phyloP scores from a whole-genome alignment of 768 basidiomycete species.

The Tephrocybe sp. region DNA sequence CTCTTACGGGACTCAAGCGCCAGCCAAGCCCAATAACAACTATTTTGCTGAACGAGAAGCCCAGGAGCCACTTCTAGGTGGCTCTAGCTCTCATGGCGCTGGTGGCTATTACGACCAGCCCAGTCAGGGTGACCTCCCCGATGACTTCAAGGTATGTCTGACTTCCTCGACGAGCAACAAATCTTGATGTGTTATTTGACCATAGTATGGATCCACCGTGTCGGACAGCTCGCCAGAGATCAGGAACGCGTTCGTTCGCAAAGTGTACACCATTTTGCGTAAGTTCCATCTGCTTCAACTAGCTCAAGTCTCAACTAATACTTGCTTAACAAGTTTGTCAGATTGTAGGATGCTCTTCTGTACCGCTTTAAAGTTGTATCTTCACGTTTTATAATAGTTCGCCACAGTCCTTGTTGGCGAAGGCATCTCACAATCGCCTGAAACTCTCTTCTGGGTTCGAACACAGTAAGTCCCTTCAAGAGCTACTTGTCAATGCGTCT shows the following conservation, averaged over 20 bases:
- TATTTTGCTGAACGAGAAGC: slow-evolving; percentile 32
- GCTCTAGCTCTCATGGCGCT: slow-evolving; percentile 43
- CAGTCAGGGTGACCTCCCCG: slow-evolving; percentile 71
- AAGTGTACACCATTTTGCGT: slow-evolving; percentile 91
- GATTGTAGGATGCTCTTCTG: slow-evolving; percentile 53
- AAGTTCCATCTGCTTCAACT: slow-evolving; percentile 31
- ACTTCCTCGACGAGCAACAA: not conserved
- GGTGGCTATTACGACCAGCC: slow-evolving; percentile 77
- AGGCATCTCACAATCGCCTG: slow-evolving; percentile 59
- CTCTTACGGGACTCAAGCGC: slow-evolving; percentile 49
- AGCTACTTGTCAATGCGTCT: not conserved
- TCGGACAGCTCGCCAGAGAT: slow-evolving; percentile 78
- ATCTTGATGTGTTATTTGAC: not conserved
- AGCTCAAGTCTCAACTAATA: slow-evolving; percentile 1
- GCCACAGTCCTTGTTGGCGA: slow-evolving; percentile 82
- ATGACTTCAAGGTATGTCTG: slow-evolving; percentile 86
- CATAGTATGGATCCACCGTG: slow-evolving; percentile 79
- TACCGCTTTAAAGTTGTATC: not conserved
- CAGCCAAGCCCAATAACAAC: slow-evolving; percentile 29
- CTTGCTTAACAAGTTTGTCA: slow-evolving; percentile 56
- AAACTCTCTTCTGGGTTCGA: slow-evolving; percentile 69
- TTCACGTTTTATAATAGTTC: slow-evolving; percentile 35
- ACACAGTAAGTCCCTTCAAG: slow-evolving; percentile 51
- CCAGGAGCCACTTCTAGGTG: slow-evolving; percentile 58
- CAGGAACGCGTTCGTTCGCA: slow-evolving; percentile 83